These are phyloP conservation scores for Asterochloris erici DNA, from an alignment of 139 green algal species.

Conservation along the genomic window DNA sequence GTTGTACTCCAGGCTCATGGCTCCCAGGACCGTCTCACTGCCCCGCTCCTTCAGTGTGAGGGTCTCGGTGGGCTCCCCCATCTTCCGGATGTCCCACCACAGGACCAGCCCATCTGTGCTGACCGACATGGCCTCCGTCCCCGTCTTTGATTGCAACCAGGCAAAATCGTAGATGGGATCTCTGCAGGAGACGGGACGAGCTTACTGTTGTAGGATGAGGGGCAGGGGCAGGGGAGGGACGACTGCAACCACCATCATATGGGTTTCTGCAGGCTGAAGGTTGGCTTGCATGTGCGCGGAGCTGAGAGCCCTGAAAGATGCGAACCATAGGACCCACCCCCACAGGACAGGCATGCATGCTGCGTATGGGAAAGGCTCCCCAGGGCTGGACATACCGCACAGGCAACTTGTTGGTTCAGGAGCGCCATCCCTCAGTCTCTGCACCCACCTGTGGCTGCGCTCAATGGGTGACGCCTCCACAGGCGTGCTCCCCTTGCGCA, in stretches of 20 bases:
- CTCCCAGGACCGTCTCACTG: conserved; percentile 61
- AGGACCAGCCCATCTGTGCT: conserved; percentile 74
- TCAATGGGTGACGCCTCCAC: conserved; percentile 77
- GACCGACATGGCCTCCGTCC: conserved; percentile 80
- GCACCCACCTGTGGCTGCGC: conserved; percentile 39
- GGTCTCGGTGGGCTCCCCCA: conserved; percentile 67
- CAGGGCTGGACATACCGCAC: no score
- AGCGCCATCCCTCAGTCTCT: background rate
- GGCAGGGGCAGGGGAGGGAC: background rate
- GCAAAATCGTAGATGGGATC: conserved; percentile 84
- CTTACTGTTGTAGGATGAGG: background rate
- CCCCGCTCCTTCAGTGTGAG: conserved; percentile 59
- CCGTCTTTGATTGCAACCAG: conserved; percentile 93
- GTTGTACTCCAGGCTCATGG: conserved; percentile 34
- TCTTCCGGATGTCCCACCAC: conserved; percentile 86
- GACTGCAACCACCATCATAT: background rate
- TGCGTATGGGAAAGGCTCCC: no score
- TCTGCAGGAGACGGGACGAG: conserved; percentile 15
- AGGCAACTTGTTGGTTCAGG: background rate
- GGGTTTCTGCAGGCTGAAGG: background rate
- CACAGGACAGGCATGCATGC: no score
- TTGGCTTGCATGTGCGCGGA: background rate
- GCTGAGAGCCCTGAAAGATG: background rate
- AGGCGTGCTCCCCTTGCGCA: conserved; percentile 65
- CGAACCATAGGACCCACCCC: no score